phyloP scores from a whole-genome alignment of 1,284 basidiomycete species.

The Quambalaria eucalypti region DNA sequence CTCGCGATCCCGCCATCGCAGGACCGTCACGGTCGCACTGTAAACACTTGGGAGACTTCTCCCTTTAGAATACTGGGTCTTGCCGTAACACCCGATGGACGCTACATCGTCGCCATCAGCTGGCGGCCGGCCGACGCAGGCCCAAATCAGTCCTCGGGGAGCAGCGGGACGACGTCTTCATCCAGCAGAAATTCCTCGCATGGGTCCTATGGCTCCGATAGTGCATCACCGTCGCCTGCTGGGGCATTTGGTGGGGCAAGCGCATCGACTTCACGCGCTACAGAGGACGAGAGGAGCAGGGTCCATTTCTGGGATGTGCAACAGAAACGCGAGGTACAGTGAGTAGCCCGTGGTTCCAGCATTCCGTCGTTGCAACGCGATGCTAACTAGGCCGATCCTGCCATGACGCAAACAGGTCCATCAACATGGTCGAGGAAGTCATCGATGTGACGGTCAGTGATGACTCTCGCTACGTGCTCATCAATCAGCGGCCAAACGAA shows the following conservation, averaged over 20 bases:
- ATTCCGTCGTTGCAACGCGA: no score
- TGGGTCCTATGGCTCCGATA: no score
- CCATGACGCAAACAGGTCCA: no score
- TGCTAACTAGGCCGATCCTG: no score
- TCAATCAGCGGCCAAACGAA: conserved; percentile 64
- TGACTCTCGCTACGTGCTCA: conserved; percentile 75
- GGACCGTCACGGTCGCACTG: conserved; percentile 56
- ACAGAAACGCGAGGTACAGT: conserved; percentile 49
- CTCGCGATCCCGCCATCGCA: conserved; percentile 48
- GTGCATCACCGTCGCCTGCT: background rate
- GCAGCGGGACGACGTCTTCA: conserved; percentile 7
- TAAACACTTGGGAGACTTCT: conserved; percentile 62
- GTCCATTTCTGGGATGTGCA: conserved; percentile 68
- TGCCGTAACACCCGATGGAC: conserved; percentile 74
- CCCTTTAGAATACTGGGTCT: conserved; percentile 81
- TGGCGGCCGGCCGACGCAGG: background rate
- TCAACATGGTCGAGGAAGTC: conserved; percentile 61
- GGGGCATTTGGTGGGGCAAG: background rate
- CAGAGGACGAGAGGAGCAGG: conserved; percentile 50
- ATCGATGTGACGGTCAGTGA: conserved; percentile 60
- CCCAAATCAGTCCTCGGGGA: conserved; percentile 14
- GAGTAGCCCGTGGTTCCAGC: no score
- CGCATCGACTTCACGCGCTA: background rate
- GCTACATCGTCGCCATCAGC: conserved; percentile 68
- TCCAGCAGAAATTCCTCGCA: conserved; percentile 9